Base-by-base conservation (phyloP, 306 rosid species). In the Cyamopsis tetragonoloba region DNA sequence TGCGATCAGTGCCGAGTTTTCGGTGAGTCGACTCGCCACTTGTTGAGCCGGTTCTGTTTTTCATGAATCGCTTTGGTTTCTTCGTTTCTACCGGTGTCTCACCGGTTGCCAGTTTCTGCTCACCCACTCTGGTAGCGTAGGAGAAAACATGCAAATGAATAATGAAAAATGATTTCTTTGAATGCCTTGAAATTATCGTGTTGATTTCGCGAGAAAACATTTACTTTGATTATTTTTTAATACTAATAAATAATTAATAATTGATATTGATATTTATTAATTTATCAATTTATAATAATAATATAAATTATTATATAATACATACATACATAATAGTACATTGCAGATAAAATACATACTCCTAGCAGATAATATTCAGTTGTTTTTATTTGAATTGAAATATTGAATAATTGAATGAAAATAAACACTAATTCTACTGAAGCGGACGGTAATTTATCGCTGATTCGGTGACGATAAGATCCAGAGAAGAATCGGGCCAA, bases 1-100 rank as follows among this genome's bases (percentile, higher is more conserved):
- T 93, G 99, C 78, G 97, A 90, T 44, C 97, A 93, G 82, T 93
- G 99, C 84, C 91, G 99, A 70, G 96, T 93, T 71, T 95, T 93
- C 46, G 99, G 99, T 90, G 88, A 90, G 96, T 93, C 65, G 68
- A 82, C 79, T 76, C 89, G 62, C 80, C 38, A 61, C 44, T 51
- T 46, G 1, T 24, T 56, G 70, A n/a, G 64, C 8, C 73, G 66
- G 13, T 67, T 75, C 41, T 19, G 15, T 73, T 65, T 71, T 42
- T 1, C 48, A 22, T 42, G 61, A 55, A 31, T 68, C 73, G 49
- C 76, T 73, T 66, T 65, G 78, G 62, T 70, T 77, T 83, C 62
- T n/a, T 77, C 80, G 78, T 43, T 67, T 76, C 68, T 72, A 34
- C 7, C 65, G 76, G 81, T 70, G 42, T 51, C 20, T 59, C 68